Conservation (phyloP, 768 basidiomycete species). For the Lactifluus volemus region DNA sequence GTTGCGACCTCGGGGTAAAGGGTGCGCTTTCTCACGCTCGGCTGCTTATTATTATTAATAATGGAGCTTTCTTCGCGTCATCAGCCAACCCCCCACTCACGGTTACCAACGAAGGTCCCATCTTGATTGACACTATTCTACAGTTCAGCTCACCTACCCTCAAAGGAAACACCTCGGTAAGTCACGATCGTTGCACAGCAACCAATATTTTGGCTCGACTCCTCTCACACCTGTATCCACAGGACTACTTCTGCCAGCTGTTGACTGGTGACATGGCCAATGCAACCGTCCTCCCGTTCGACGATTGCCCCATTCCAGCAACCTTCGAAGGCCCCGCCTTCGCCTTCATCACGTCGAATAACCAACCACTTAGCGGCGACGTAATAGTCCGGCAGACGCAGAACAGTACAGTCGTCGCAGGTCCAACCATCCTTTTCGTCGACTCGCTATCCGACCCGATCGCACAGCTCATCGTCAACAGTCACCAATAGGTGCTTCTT, state of each 20-base stretch:
- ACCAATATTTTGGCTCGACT: too few species aligned
- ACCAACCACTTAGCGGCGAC: constrained; percentile 55
- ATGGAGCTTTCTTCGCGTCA: too few species aligned
- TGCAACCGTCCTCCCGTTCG: constrained; percentile 51
- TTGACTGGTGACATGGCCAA: constrained; percentile 49
- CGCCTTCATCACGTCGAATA: constrained; percentile 59
- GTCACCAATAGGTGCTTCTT: too few species aligned
- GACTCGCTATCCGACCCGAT: constrained; percentile 50
- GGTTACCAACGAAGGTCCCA: constrained; percentile 52
- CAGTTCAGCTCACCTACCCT: constrained; percentile 53
- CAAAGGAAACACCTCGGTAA: constrained; percentile 40
- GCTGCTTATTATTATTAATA: not conserved
- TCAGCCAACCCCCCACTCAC: constrained; percentile 51
- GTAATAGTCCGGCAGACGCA: constrained; percentile 40
- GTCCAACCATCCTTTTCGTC: constrained; percentile 61
- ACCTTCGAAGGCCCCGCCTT: constrained; percentile 69
- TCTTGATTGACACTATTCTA: constrained; percentile 48
- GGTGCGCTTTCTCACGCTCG: constrained; percentile 28
- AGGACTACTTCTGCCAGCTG: constrained; percentile 70
- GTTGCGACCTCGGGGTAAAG: constrained; percentile 54
- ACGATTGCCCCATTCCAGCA: constrained; percentile 52
- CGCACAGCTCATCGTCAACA: constrained; percentile 34
- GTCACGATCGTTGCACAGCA: constrained; percentile 12
- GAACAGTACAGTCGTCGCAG: constrained; percentile 50
- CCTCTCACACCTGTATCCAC: not conserved